Base-by-base conservation (phyloP, 2,329 filamentous ascomycete genomes). In the Paecilomyces sp. region DNA sequence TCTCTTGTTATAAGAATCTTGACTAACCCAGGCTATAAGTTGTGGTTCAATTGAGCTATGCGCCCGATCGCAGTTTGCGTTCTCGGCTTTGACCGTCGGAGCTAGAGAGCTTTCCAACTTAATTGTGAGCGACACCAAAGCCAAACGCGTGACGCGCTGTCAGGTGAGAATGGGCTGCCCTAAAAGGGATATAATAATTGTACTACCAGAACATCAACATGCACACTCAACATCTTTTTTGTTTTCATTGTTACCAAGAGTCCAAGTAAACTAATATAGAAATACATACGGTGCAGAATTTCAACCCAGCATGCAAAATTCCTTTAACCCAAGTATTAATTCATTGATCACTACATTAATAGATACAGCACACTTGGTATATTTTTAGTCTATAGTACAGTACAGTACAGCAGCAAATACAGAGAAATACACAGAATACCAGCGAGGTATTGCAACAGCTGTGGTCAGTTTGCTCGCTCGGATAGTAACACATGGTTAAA, bases 61-160 rank as follows among this genome's bases (percentile, higher is more conserved):
- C 51, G 24, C 11, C 24, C 24, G 22, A 30, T 25, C 51, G 12
- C 51, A 53, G 28, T 30, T 53, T 25, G 51, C 51, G 51, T 15
- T 30, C 24, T 53, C 18, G n/a, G n/a, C n/a, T 22, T 47, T 15
- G 22, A n/a, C 28, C 4, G 51, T 30, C 51, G 50, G 50, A 53
- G 51, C 22, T 53, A 30, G 25, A 53, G 25, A 28, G 22, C 22
- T 22, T 22, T 22, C 22, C 25, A 30, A 18, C 15, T 33, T 53
- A 53, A 25, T 53, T 53, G 25, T 28, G 1, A 24, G 25, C 50
- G 50, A 41, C 36, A n/a, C 36, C 36, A 41, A 41, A 47, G 41
- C 51, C 22, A 24, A 53, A 66, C 62, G 62, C 67, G 65, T 64
- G 66, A 72, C 69, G 67, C 68, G 67, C 68, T 65, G 66, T 70